A percentile compares a stretch with the other conserved stretches of the same genome.
These are phyloP conservation scores for Mangifera indica DNA, from an alignment of 345 rosid species.

Conservation along the genomic window DNA sequence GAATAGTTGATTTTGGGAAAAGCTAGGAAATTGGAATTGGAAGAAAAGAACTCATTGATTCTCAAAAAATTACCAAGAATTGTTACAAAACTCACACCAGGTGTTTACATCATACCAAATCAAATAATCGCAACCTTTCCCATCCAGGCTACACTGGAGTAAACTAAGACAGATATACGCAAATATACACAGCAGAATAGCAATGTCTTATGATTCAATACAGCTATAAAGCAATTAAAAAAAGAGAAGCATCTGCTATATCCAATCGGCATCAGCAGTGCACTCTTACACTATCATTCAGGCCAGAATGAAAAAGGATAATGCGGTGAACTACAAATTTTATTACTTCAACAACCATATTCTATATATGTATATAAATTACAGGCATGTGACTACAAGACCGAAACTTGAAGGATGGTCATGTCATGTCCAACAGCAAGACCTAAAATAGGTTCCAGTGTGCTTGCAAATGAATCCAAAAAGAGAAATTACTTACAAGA, in stretches of 20 bases:
- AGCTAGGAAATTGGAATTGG: no score
- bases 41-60: no score
- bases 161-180: neutral
- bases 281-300: neutral
- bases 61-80: no score
- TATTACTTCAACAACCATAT: neutral
- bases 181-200: neutral
- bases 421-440: conserved; percentile 1
- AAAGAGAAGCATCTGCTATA: neutral
- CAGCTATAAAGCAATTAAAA: neutral
- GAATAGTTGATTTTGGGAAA: no score
- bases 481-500: conserved; percentile 53
- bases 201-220: neutral
- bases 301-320: neutral
- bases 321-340: neutral
- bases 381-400: neutral
- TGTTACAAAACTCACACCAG: no score
- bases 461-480: neutral
- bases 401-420: neutral
- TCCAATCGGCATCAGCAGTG: neutral
- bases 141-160: neutral
- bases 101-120: no score
- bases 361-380: neutral
- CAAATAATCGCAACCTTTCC: no score
- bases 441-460: neutral